These are phyloP conservation scores for Eucalyptus albens DNA, from an alignment of 345 rosid genomes.

Conservation along the genomic window DNA sequence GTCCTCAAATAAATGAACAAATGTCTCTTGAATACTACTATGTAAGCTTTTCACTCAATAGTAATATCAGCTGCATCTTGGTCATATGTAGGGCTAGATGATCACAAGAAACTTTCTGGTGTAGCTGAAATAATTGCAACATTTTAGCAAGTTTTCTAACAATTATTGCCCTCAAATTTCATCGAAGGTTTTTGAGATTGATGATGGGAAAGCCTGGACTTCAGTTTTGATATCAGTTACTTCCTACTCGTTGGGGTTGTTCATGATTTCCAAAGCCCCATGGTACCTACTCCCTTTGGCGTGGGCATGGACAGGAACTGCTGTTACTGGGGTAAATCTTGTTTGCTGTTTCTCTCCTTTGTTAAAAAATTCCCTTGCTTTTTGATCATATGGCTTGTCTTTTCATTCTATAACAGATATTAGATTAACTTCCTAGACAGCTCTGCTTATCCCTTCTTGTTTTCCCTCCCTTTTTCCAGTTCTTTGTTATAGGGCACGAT, in stretches of 20 bases:
- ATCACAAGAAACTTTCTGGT: not conserved
- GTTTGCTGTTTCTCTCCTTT: not conserved
- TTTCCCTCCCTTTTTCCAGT: slow-evolving; percentile 20
- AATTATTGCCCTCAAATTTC: not conserved
- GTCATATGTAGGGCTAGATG: not conserved
- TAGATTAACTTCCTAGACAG: not conserved
- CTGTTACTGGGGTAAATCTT: slow-evolving; percentile 66
- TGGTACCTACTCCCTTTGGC: slow-evolving; percentile 94
- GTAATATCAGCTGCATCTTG: not conserved
- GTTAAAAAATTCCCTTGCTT: not conserved
- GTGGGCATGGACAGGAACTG: slow-evolving; percentile 99
- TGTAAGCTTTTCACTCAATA: not conserved
- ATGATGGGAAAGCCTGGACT: slow-evolving; percentile 80
- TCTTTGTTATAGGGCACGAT: slow-evolving; percentile 98
- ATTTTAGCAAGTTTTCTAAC: not conserved
- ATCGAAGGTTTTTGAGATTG: slow-evolving; percentile 76
- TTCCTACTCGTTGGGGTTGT: slow-evolving; percentile 73
- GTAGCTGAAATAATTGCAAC: not conserved
- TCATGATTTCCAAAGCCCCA: slow-evolving; percentile 79
- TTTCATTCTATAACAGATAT: not conserved
- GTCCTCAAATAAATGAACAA: not conserved
- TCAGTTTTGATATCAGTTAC: slow-evolving; percentile 67
- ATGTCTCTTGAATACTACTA: not conserved
- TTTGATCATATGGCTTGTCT: not conserved
- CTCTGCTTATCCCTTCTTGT: not conserved